Percentiles rank a stretch among this genome's conserved stretches.
phyloP scores from a whole-genome alignment of 2,329 filamentous ascomycete genomes.

The Colletotrichum filicis region DNA sequence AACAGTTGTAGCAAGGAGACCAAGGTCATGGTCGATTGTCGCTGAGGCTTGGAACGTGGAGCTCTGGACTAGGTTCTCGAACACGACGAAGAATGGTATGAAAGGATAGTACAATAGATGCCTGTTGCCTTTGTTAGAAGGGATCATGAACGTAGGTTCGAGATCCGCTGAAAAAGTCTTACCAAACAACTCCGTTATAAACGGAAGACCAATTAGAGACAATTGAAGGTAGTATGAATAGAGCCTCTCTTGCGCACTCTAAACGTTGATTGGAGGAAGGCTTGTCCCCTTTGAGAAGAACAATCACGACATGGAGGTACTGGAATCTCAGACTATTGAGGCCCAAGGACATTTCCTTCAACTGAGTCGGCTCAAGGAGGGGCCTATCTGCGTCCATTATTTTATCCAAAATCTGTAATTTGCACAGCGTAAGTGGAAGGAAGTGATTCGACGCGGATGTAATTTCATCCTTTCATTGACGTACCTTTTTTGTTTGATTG shows the following conservation, averaged over 20 bases:
- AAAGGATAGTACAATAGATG: conserved; percentile 18
- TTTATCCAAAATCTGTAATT: background rate
- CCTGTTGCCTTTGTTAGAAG: background rate
- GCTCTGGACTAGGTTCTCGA: background rate
- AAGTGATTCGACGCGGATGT: too few species aligned
- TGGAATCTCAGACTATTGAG: conserved; percentile 15
- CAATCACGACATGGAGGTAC: conserved; percentile 13
- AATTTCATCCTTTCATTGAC: background rate
- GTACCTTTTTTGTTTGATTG: background rate
- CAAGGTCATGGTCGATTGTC: background rate
- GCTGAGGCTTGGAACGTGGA: background rate
- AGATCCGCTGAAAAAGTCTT: background rate
- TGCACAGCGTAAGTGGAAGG: too few species aligned
- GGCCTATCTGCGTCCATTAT: background rate
- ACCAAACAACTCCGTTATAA: conserved; percentile 20
- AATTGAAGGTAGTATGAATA: conserved; percentile 8
- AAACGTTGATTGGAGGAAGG: background rate
- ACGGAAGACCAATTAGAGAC: conserved; percentile 21
- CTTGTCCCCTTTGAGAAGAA: conserved; percentile 13
- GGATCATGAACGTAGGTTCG: background rate
- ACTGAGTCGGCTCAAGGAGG: background rate
- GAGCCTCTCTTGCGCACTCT: conserved; percentile 3
- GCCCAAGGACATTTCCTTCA: conserved; percentile 15
- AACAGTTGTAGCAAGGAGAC: background rate
- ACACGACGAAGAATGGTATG: conserved; percentile 12